Evolutionary conservation across 495 filamentous ascomycete species (phyloP).

Genomic region (Penicillium bovifimosum): DNA sequence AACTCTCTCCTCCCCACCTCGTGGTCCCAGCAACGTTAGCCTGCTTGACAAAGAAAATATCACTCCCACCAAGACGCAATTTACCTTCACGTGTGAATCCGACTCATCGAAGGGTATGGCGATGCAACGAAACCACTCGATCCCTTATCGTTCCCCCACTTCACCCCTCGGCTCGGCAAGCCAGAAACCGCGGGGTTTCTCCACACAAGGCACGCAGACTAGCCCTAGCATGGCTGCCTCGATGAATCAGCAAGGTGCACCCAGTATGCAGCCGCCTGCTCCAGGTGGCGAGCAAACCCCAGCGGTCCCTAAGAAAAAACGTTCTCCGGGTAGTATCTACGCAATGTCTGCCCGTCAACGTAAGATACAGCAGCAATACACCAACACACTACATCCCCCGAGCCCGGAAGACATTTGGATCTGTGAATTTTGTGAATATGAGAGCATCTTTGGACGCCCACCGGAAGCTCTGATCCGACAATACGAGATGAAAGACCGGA

Average conservation of each 20-base stretch:
- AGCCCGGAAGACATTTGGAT: conserved; percentile 80
- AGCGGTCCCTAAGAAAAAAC: conserved; percentile 50
- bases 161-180: conserved; percentile 24
- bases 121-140: conserved; percentile 39
- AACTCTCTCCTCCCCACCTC: conserved; percentile 54
- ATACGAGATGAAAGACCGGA: conserved; percentile 91
- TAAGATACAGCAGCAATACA: conserved; percentile 62
- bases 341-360: conserved; percentile 60
- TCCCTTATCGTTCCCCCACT: conserved; percentile 31
- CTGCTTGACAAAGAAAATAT: conserved; percentile 65
- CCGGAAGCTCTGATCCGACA: conserved; percentile 81
- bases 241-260: conserved; percentile 26
- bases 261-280: conserved; percentile 29
- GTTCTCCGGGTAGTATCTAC: conserved; percentile 53
- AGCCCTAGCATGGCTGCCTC: conserved; percentile 47
- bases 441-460: conserved; percentile 75
- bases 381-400: conserved; percentile 72
- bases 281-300: conserved; percentile 32
- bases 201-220: conserved; percentile 60
- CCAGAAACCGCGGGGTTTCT: conserved; percentile 35
- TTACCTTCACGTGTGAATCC: conserved; percentile 86
- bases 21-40: conserved; percentile 67
- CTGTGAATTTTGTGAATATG: conserved; percentile 89
- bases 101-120: conserved; percentile 62
- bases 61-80: conserved; percentile 67